Percentiles rank a stretch among this genome's conserved stretches.
phyloP scores from a whole-genome alignment of 257 asterid genomes.

The Fraxinus quadrangulata region DNA sequence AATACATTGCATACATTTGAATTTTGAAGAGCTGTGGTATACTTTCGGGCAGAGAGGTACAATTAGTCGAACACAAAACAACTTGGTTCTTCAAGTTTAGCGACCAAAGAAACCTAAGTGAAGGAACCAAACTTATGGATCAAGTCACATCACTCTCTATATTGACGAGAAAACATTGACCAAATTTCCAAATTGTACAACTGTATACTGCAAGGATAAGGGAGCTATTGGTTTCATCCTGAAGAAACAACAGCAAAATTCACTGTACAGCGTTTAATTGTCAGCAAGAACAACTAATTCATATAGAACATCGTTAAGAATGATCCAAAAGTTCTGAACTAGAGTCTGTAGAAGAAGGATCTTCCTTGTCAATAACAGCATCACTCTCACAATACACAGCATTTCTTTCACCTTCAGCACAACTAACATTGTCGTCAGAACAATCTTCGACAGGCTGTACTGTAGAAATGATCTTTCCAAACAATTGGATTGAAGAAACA shows the following conservation, averaged over 20 bases:
- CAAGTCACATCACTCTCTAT: neutral
- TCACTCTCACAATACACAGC: neutral
- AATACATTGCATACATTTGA: too few relatives aligned
- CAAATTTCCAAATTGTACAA: constrained; percentile 1
- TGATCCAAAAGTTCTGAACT: neutral
- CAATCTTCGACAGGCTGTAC: constrained; percentile 18
- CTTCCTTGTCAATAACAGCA: neutral
- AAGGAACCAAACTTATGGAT: too few relatives aligned
- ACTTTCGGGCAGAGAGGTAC: neutral
- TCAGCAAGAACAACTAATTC: constrained; percentile 13
- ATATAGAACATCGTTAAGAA: neutral
- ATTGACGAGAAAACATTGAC: neutral
- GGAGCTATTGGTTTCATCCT: neutral
- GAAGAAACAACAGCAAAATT: neutral
- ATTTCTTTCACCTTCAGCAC: neutral
- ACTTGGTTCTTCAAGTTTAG: neutral
- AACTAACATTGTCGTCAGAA: constrained; percentile 1
- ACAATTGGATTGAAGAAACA: constrained; percentile 39
- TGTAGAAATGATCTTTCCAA: constrained; percentile 47
- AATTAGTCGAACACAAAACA: neutral
- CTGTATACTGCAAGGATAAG: neutral
- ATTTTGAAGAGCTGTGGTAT: neutral
- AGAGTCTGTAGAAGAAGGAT: neutral
- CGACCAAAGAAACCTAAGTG: neutral
- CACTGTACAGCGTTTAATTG: constrained; percentile 23